A percentile compares a stretch with the other conserved stretches of the same genome.
Evolutionary conservation across 495 filamentous ascomycete species (phyloP).

Genomic region (Aspergillus indologenus): DNA sequence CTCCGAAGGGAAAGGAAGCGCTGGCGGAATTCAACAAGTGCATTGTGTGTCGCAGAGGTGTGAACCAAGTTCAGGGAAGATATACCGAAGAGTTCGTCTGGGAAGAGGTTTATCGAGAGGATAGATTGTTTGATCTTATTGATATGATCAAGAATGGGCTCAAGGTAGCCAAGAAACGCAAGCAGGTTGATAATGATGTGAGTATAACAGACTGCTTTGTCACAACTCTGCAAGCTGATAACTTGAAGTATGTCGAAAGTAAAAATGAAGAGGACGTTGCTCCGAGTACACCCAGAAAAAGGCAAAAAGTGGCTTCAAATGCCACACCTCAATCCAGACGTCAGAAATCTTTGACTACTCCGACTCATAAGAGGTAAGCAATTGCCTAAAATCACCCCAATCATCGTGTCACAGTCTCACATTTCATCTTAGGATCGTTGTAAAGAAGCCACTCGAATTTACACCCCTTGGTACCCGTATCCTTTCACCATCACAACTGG

Average conservation of each 20-base stretch:
- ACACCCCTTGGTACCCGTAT: constrained; percentile 87
- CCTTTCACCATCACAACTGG: constrained; percentile 71
- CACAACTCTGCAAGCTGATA: constrained; percentile 8
- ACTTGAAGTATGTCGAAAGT: constrained; percentile 36
- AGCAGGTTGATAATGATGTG: constrained; percentile 49
- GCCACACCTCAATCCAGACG: constrained; percentile 58
- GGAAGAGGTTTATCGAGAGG: constrained; percentile 75
- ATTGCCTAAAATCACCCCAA: neutral
- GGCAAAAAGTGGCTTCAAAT: constrained; percentile 51
- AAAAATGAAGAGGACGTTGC: constrained; percentile 47
- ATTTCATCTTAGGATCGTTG: constrained; percentile 52
- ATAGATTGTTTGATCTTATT: constrained; percentile 61
- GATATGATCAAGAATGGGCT: constrained; percentile 60
- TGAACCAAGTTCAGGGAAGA: constrained; percentile 78
- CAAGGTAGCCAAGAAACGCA: constrained; percentile 54
- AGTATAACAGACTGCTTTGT: constrained; percentile 14
- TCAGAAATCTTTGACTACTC: constrained; percentile 60
- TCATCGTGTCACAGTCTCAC: neutral
- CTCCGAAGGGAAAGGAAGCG: constrained; percentile 60
- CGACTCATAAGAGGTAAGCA: constrained; percentile 61
- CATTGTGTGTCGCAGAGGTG: constrained; percentile 86
- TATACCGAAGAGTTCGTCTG: constrained; percentile 93
- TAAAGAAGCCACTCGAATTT: constrained; percentile 93
- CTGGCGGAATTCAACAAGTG: constrained; percentile 76
- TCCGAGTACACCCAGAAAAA: constrained; percentile 59